Conservation (phyloP, 2,329 filamentous ascomycete species). For the Taxawa tesnikishii region DNA sequence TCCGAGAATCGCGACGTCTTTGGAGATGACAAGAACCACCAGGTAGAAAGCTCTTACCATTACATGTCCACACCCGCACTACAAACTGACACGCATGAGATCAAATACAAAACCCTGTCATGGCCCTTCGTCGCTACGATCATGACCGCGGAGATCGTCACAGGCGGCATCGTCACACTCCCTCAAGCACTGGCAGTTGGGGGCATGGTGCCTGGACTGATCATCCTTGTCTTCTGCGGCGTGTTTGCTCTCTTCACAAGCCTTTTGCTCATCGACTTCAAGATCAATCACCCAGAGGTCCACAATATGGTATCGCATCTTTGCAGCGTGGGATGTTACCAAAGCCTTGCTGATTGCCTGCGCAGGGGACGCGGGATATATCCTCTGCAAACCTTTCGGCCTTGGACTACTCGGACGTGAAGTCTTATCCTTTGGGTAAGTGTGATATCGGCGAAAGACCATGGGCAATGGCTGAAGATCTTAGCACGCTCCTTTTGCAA, state of each 20-base stretch:
- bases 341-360: too few relatives aligned
- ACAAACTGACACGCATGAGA: constrained; percentile 5
- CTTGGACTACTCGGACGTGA: not conserved
- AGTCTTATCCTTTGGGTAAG: not conserved
- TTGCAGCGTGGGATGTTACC: too few relatives aligned
- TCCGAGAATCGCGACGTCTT: not conserved
- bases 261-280: constrained; percentile 48
- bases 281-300: constrained; percentile 42
- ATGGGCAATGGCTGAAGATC: too few relatives aligned
- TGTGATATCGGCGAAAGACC: too few relatives aligned
- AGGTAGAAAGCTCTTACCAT: not conserved
- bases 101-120: constrained; percentile 7
- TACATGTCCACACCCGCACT: too few relatives aligned
- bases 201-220: constrained; percentile 25
- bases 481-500: not conserved
- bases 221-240: constrained; percentile 41
- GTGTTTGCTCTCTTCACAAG: constrained; percentile 48
- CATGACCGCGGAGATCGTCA: constrained; percentile 9
- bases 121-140: constrained; percentile 8
- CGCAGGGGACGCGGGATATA: constrained; percentile 2
- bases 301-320: constrained; percentile 2
- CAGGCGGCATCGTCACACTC: constrained; percentile 1
- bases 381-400: constrained; percentile 2
- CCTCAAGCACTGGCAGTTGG: constrained; percentile 5
- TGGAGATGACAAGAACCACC: constrained; percentile 1